A percentile compares a stretch with the other conserved stretches of the same genome.
Evolutionary conservation across 78 protist species (phyloP).

Genomic region (Dictyostelium capitatum): DNA sequence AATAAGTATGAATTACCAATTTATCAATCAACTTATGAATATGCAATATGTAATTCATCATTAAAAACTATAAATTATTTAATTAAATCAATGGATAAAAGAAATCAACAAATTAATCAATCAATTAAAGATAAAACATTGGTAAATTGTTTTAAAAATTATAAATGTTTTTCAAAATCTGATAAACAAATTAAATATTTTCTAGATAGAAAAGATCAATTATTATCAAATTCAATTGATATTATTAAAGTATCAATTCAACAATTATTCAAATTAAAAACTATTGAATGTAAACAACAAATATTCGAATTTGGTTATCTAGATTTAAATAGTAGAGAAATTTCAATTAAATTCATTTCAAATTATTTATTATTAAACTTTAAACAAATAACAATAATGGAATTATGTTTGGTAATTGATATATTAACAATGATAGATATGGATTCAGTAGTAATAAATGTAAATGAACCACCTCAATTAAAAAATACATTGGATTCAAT

Average conservation of each 20-base stretch:
- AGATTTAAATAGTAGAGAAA: not conserved
- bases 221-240: not conserved
- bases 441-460: not conserved
- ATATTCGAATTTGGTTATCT: not conserved
- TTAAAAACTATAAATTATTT: not conserved
- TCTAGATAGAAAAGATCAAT: not conserved
- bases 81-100: not conserved
- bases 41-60: not conserved
- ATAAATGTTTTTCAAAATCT: not conserved
- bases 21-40: conserved; percentile 8
- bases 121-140: not conserved
- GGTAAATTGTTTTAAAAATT: not conserved
- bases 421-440: not conserved
- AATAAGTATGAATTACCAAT: not conserved
- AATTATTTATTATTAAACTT: not conserved
- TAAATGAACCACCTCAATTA: not conserved
- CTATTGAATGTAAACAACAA: not conserved
- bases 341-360: not conserved
- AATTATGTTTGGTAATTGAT: not conserved
- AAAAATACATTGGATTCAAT: not conserved
- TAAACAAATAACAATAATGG: not conserved
- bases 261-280: not conserved
- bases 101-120: not conserved
- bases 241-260: not conserved
- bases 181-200: not conserved